Evolutionary conservation across 306 rosid genomes (phyloP), one percentile per base, ranked within the genome.

Genomic region (Fagus sylvatica): DNA sequence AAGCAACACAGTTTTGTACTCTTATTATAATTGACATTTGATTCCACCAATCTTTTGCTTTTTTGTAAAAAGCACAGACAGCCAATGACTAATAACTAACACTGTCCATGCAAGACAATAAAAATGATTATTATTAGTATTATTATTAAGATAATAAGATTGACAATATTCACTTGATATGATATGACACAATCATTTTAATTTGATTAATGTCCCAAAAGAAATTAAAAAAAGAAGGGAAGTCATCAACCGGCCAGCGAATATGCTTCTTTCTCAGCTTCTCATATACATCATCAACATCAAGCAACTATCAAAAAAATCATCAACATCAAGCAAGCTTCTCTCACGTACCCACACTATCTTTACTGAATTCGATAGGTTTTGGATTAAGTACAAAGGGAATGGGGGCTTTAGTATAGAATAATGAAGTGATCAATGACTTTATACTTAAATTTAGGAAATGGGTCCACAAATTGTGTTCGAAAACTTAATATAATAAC

Each of bases 401-500:
- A 62, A 83, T 61, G 10, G 69, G 53, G 17, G 65, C 79, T 59
- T 79, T 67, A 81, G 17, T 70, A 41, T 53, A 34, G 53, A 62
- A 70, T 61, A 72, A 34, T 67, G 73, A 74, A 75, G 80, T 61
- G 75, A 62, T 71, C 33, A 73, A 41, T 80, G 75, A 77, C 82
- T 85, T 72, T 76, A 48, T 39, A 65, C 55, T 79, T 11, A 12
- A 79, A 56, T 82, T 72, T 51, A 41, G 74, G 74, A 49, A 53
- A 74, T 4, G 77, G 69, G 84, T 36, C 81, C 73, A 55, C 53
- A 67, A 32, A 60, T 76, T 55, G 70, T 76, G 61, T 78, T 84
- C 75, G 36, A 33, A 85, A 78, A 89, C 80, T 78, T 77, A 78
- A 87, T 86, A 89, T 81, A 82, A 80, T 80, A 77, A 70, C 59